Base-by-base conservation (phyloP, 176 grass and related monocot species). In the Cymbopogon citratus region DNA sequence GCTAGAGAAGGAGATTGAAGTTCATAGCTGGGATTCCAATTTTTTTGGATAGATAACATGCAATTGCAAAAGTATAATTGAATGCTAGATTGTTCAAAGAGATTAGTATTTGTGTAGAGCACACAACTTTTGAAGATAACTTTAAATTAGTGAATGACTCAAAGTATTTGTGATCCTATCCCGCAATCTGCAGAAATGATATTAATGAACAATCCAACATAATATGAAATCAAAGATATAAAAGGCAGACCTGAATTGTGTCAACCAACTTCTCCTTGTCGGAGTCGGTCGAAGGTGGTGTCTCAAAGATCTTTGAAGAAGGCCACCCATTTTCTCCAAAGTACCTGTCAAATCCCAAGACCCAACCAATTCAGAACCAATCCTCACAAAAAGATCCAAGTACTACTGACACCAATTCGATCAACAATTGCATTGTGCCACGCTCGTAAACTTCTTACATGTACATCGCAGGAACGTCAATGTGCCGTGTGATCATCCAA, bases 251-350 rank as follows among this genome's bases (percentile, higher is more conserved):
- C 92, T 98, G 95, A 73, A 98, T 81, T 34, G 95, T 67, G 80
- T 98, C 90, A n/a, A 98, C 43, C 75, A 98, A 77, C 46, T 93
- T 98, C 80, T 98, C 95, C 81, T 59, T 89, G 72, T 98, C 88
- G 1, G 82, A 80, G 76, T 92, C 87, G 0, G 81, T 91, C 11
- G 90, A 86, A 71, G 95, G 95, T 66, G 90, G 90, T 25, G 71
- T 85, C 54, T 90, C 87, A 66, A 77, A 95, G 41, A 98, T 87
- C 6, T 91, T 82, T 79, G 95, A 98, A 85, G 86, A 80, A 86
- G 95, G 92, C 95, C 95, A 98, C 71, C 95, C 95, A 71, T 98
- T 88, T 36, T 95, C 85, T 10, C 87, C 87, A 63, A 98, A 98
- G 66, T 95, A 98, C 95, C 95, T 98, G 78, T 15, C 25, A 86